Evolutionary conservation across 441 rosid species (phyloP), one percentile per base, ranked within the genome.

Genomic region (Brassica balearica): DNA sequence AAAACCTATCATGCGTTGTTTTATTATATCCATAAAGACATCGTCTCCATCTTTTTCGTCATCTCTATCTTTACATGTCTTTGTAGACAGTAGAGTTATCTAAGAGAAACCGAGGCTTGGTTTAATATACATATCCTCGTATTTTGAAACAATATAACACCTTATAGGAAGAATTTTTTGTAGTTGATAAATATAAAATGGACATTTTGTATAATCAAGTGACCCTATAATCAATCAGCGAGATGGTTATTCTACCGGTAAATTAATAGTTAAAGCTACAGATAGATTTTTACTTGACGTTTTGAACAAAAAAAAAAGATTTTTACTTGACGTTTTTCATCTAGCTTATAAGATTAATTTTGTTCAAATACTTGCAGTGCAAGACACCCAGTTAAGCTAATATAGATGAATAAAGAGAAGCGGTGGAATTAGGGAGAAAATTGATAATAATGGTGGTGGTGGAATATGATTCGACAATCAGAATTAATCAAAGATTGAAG

Each of bases 401-500:
- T 25, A 14, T 20, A 1, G 25, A 55, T 68, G 22, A 23, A 48
- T 25, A 2, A 55, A 23, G 43, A 5, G 72, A 84, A 86, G 86
- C 83, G 60, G 81, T 81, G 73, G 76, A 78, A 61, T 12, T 27
- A 61, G 74, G 77, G 84, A 82, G 80, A 72, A 76, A 75, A 53
- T 73, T 75, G 85, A 79, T 74, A 84, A 80, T 77, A 63, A 81
- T 86, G 80, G 82, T 85, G 87, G 88, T 80, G 91, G 71, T 71
- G 81, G 90, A 88, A 91, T 87, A 82, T 85, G 90, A 90, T 93
- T 87, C 89, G 86, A 81, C 84, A 84, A 65, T 79, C 85, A 81
- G 74, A 90, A 86, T 84, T 87, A 86, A 77, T 15, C 12, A 69
- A 62, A 81, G 83, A 88, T 82, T 84, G 85, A 88, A 61, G 84